phyloP scores from a whole-genome alignment of 2,329 filamentous ascomycete genomes.

The Malbranchea zuffiana region DNA sequence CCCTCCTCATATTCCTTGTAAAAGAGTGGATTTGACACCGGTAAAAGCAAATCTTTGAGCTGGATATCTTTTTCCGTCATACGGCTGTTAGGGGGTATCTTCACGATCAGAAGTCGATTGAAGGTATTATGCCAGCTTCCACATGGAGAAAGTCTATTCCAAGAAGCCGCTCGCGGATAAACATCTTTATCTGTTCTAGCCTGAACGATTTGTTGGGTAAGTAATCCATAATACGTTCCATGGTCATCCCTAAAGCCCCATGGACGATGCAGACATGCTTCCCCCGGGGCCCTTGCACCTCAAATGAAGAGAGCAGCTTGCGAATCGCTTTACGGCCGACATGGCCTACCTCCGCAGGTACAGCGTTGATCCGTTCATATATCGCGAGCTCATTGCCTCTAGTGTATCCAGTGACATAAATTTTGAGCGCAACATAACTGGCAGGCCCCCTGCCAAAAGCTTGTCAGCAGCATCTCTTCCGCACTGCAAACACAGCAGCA shows the following conservation, averaged over 20 bases:
- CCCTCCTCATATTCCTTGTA: slow-evolving; percentile 12
- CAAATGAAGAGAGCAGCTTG: slow-evolving; percentile 9
- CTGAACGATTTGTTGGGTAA: slow-evolving; percentile 6
- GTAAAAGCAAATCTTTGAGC: slow-evolving; percentile 9
- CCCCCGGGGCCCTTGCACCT: slow-evolving; percentile 8
- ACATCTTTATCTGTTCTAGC: slow-evolving; percentile 9
- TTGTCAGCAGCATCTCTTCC: slow-evolving; percentile 6
- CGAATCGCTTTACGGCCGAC: not conserved
- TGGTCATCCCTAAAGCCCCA: slow-evolving; percentile 9
- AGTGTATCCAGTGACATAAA: slow-evolving; percentile 6
- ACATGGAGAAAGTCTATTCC: slow-evolving; percentile 8
- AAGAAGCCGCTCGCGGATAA: slow-evolving; percentile 5
- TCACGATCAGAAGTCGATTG: not conserved
- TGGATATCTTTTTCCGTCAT: slow-evolving; percentile 12
- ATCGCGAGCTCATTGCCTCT: slow-evolving; percentile 3
- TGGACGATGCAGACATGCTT: slow-evolving; percentile 11
- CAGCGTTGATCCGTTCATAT: slow-evolving; percentile 5
- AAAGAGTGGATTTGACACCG: not conserved
- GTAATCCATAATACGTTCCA: slow-evolving; percentile 10
- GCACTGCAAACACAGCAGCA: slow-evolving; percentile 1
- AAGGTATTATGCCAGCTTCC: slow-evolving; percentile 8
- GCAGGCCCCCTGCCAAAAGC: slow-evolving; percentile 12
- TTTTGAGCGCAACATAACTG: slow-evolving; percentile 10
- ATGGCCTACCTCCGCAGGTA: not conserved
- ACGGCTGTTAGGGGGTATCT: too few species aligned